phyloP scores from a whole-genome alignment of 225 moss, liverwort and hornwort species.

The Bryoerythrophyllum caledonicum region DNA sequence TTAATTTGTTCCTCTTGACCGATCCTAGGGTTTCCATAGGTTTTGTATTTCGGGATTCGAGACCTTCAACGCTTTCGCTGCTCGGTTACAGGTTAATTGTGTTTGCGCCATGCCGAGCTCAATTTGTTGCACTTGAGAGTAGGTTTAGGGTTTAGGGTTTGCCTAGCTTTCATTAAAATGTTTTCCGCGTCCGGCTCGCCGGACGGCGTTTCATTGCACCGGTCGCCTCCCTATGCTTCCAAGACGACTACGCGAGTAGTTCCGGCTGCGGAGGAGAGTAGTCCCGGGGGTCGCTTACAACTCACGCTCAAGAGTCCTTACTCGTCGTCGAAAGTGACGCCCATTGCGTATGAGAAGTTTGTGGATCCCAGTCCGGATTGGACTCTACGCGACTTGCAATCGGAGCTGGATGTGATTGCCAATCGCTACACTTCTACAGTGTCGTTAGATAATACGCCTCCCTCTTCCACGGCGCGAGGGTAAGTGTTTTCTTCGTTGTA shows the following conservation, averaged over 20 bases:
- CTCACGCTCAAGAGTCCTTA: constrained; percentile 42
- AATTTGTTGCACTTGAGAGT: too few species aligned
- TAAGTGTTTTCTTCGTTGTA: constrained; percentile 11
- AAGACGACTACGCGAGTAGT: background rate
- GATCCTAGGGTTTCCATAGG: too few species aligned
- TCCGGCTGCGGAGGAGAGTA: background rate
- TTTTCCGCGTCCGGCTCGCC: constrained; percentile 26
- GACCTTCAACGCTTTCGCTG: too few species aligned
- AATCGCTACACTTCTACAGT: constrained; percentile 36
- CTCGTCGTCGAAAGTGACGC: constrained; percentile 29
- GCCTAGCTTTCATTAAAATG: constrained; percentile 15
- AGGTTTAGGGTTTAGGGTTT: background rate
- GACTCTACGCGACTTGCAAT: constrained; percentile 62
- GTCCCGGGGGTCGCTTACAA: constrained; percentile 32
- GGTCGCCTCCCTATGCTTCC: constrained; percentile 50
- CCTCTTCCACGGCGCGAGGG: constrained; percentile 40
- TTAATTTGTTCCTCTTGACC: too few species aligned
- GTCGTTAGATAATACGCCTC: constrained; percentile 38
- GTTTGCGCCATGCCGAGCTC: too few species aligned
- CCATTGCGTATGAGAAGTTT: constrained; percentile 38
- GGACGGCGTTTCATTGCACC: constrained; percentile 27
- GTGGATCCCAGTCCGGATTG: constrained; percentile 83
- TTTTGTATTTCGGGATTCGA: too few species aligned
- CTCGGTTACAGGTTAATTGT: too few species aligned
- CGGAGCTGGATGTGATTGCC: constrained; percentile 70